Base-by-base conservation (phyloP, 345 rosid genomes). In the Trapa bicornis region DNA sequence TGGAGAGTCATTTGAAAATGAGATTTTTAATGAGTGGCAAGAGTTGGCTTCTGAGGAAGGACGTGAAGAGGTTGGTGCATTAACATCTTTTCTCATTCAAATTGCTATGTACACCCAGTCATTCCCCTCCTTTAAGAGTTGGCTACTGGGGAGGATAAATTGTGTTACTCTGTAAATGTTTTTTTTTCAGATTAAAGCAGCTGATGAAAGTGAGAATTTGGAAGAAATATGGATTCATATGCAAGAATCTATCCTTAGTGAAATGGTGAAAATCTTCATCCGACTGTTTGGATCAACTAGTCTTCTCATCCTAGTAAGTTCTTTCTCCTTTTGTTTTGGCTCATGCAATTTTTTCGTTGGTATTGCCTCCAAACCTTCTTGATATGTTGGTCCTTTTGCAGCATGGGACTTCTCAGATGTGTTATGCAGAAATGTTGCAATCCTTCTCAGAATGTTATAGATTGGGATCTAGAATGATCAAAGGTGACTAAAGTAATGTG, bases 271-370 rank as follows among this genome's bases (percentile, higher is more conserved):
- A 76, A 76, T 80, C 14, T 94, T 90, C 75, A 87, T 79, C 72
- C 87, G 83, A 70, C 75, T 93, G 70, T 93, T 90, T 86, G 97
- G 97, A 29, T 88, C 92, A n/a, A 73, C n/a, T 38, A 74, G 83
- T 81, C 91, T 87, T 73, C 72, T 82, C 67, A 71, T 73, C 70
- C 42, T 64, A 70, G 98, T 93, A 85, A 84, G 87, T 80, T 61
- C 4, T 36, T 52, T 16, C 48, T n/a, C 61, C 16, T 32, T 48
- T 37, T 53, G 61, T 48, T 36, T 47, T 13, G 15, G 13, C 57
- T 42, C 9, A 11, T 29, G 37, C 56, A 50, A 35, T 38, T 58
- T 35, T 3, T 35, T 58, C 15, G 32, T 12, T 8, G 15, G 15
- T 2, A 9, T 12, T 58, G 14, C 35, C 63, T 35, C 63, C 15